Evolutionary conservation across 306 rosid genomes (phyloP).

Genomic region (Senna tora): DNA sequence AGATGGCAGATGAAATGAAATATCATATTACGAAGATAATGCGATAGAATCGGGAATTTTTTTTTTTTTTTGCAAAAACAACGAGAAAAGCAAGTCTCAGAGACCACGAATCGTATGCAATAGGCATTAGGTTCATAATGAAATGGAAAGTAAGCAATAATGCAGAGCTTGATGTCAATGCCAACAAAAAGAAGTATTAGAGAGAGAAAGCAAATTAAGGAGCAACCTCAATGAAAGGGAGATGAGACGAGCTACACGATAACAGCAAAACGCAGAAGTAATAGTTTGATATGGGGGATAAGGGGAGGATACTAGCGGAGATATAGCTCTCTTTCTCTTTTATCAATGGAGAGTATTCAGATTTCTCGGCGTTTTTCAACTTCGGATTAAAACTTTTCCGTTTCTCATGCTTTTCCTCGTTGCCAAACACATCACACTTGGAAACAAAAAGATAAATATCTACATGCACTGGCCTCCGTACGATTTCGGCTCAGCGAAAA

Average conservation of each 20-base stretch:
- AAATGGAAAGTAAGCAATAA: not conserved
- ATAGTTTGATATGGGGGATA: constrained; percentile 36
- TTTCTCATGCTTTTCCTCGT: constrained; percentile 35
- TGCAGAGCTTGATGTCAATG: not conserved
- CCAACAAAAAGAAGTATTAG: not conserved
- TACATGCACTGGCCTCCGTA: constrained; percentile 26
- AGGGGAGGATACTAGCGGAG: constrained; percentile 30
- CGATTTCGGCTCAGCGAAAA: constrained; percentile 29
- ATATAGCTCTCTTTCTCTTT: constrained; percentile 33
- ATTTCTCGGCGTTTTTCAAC: constrained; percentile 47
- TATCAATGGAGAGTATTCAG: constrained; percentile 35
- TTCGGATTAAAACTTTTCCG: constrained; percentile 37
- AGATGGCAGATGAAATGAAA: constrained; percentile 29
- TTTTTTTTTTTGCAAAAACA: constrained; percentile 10
- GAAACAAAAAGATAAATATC: constrained; percentile 35
- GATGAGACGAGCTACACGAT: constrained; percentile 35
- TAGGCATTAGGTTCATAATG: not conserved
- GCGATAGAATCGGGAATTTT: not conserved
- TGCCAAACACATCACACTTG: constrained; percentile 43
- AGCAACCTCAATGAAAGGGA: constrained; percentile 36
- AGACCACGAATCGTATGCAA: not conserved
- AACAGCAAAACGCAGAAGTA: constrained; percentile 10
- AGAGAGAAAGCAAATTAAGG: constrained; percentile 4
- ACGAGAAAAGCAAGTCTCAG: constrained; percentile 22
- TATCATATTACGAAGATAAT: not conserved